Evolutionary conservation across 768 basidiomycete genomes (phyloP).

Genomic region (Naematelia aurantialba): DNA sequence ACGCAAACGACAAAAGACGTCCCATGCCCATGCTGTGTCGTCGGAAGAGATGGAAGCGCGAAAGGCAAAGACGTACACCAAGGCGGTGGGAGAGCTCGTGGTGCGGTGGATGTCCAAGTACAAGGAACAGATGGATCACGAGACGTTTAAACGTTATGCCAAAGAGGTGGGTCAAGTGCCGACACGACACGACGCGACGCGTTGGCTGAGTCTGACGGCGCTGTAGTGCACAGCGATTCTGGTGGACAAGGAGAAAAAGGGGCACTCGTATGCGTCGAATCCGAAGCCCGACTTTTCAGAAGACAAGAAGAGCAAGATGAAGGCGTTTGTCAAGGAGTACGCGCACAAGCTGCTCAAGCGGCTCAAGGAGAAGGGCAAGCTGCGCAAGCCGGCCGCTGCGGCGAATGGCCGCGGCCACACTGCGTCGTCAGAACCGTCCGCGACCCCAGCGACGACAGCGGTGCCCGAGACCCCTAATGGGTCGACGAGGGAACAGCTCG

Average conservation of each 20-base stretch:
- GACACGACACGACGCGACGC: neutral
- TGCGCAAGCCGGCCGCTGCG: constrained; percentile 5
- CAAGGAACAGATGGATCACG: constrained; percentile 64
- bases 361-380: constrained; percentile 43
- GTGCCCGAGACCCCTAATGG: neutral
- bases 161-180: constrained; percentile 68
- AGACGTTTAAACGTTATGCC: constrained; percentile 89
- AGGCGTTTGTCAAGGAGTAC: constrained; percentile 88
- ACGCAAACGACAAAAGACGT: constrained; percentile 28
- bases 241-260: constrained; percentile 93
- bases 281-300: constrained; percentile 74
- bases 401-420: neutral
- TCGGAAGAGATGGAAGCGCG: constrained; percentile 19
- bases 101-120: constrained; percentile 92
- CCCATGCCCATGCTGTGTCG: constrained; percentile 6
- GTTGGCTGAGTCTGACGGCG: neutral
- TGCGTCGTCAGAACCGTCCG: neutral
- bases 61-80: constrained; percentile 72
- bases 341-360: constrained; percentile 63
- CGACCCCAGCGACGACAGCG: neutral
- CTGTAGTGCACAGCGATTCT: constrained; percentile 75
- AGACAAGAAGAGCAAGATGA: constrained; percentile 84
- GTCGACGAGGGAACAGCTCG: neutral
- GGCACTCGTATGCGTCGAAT: constrained; percentile 65
- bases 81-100: constrained; percentile 82